Evolutionary conservation across 768 basidiomycete genomes (phyloP).

Genomic region (Asterophora parasitica): DNA sequence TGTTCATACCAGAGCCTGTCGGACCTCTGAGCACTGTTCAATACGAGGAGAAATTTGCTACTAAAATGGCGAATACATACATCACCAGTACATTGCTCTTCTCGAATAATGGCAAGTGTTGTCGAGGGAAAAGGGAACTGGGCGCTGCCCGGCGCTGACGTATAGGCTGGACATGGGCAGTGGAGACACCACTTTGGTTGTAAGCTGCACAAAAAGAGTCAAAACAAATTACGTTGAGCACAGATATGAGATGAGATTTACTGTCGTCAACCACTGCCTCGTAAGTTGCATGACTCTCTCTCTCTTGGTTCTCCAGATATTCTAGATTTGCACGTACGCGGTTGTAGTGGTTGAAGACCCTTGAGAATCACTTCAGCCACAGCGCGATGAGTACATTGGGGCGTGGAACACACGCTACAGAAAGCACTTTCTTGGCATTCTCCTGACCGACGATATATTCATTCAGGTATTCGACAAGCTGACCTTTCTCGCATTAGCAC

Average conservation of each 20-base stretch:
- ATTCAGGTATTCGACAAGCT: constrained; percentile 84
- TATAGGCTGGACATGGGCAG: constrained; percentile 63
- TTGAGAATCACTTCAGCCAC: constrained; percentile 25
- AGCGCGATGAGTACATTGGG: not conserved
- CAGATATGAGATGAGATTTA: constrained; percentile 6
- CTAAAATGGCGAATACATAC: constrained; percentile 37
- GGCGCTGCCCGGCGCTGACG: constrained; percentile 30
- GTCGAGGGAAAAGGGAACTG: constrained; percentile 36
- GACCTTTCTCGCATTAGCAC: constrained; percentile 10
- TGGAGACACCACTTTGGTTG: constrained; percentile 32
- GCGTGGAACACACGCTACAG: constrained; percentile 73
- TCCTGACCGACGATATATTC: constrained; percentile 92
- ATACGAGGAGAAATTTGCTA: not conserved
- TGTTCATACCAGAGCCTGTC: constrained; percentile 68
- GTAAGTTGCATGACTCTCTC: constrained; percentile 9
- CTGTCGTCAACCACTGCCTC: constrained; percentile 15
- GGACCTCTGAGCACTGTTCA: constrained; percentile 51
- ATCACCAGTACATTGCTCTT: constrained; percentile 95
- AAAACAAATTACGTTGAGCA: not conserved
- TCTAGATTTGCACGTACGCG: constrained; percentile 72
- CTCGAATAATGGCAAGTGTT: constrained; percentile 64
- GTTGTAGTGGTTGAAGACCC: constrained; percentile 94
- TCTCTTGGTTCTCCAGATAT: constrained; percentile 36
- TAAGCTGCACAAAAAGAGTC: not conserved
- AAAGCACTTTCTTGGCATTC: constrained; percentile 87